Conservation (phyloP, 2,329 filamentous ascomycete genomes). For the Boeremia exigua region DNA sequence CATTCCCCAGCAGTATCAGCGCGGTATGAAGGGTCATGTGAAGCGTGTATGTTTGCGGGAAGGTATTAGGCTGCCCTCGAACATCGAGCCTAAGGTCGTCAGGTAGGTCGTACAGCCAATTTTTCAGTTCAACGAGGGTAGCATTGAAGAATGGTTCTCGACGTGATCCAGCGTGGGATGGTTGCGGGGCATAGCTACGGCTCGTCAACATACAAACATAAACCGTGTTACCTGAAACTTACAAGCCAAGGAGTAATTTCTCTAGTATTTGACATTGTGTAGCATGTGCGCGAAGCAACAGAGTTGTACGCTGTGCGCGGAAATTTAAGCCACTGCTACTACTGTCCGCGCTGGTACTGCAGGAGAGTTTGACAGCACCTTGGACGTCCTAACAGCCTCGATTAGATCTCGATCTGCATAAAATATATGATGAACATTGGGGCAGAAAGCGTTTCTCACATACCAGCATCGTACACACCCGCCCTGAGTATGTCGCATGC, state of each 20-base stretch:
- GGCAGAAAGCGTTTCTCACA: background rate
- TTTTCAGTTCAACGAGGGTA: slow-evolving; percentile 43
- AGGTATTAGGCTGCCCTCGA: slow-evolving; percentile 2
- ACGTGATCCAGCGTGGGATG: slow-evolving; percentile 32
- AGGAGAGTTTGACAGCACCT: slow-evolving; percentile 1
- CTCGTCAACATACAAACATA: background rate
- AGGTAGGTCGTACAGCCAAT: slow-evolving; percentile 46
- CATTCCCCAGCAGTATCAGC: slow-evolving; percentile 42
- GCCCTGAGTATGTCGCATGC: slow-evolving; percentile 44
- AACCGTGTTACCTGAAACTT: background rate
- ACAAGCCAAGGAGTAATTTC: slow-evolving; percentile 4
- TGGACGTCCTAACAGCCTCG: background rate
- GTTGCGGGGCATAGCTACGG: slow-evolving; percentile 29
- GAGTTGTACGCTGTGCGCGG: background rate
- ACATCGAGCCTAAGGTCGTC: slow-evolving; percentile 37
- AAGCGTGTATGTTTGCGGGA: slow-evolving; percentile 42
- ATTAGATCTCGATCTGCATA: background rate
- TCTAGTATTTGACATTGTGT: background rate
- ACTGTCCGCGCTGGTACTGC: no score
- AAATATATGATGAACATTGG: background rate
- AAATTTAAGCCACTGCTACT: no score
- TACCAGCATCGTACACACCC: slow-evolving; percentile 48
- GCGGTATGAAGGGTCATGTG: slow-evolving; percentile 48
- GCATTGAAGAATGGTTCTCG: slow-evolving; percentile 38
- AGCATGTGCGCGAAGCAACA: background rate